phyloP scores from a whole-genome alignment of 2,329 filamentous ascomycete species.

The Pseudogymnoascus sp. region DNA sequence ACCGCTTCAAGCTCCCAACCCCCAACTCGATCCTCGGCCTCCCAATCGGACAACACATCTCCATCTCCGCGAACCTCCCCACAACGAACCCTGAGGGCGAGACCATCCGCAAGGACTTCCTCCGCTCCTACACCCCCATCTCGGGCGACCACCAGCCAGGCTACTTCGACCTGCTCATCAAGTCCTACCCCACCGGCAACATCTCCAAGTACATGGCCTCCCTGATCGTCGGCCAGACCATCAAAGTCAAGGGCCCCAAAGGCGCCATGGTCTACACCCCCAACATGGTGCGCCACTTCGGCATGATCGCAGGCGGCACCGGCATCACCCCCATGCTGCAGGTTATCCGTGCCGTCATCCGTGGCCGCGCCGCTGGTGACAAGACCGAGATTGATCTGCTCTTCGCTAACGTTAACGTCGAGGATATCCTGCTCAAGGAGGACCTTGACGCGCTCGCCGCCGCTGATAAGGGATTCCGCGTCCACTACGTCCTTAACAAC shows the following conservation, averaged over 20 bases:
- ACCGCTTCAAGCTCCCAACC: constrained; percentile 81
- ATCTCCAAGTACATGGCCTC: constrained; percentile 89
- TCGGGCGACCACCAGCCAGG: constrained; percentile 82
- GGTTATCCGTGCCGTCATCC: constrained; percentile 82
- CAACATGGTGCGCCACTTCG: constrained; percentile 93
- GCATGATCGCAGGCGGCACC: constrained; percentile 96
- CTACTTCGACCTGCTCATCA: constrained; percentile 94
- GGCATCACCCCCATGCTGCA: constrained; percentile 99
- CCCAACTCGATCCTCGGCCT: constrained; percentile 79
- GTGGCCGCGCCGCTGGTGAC: constrained; percentile 70
- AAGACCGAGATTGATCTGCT: constrained; percentile 86
- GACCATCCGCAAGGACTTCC: constrained; percentile 60
- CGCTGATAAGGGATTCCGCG: constrained; percentile 71
- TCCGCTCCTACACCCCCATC: constrained; percentile 88
- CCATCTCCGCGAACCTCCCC: constrained; percentile 69
- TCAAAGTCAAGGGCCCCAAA: constrained; percentile 90
- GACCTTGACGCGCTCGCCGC: constrained; percentile 73
- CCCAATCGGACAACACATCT: constrained; percentile 98
- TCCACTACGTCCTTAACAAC: constrained; percentile 96
- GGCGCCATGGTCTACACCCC: constrained; percentile 95
- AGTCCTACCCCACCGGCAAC: constrained; percentile 95
- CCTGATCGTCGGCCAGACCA: constrained; percentile 73
- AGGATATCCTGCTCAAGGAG: constrained; percentile 90
- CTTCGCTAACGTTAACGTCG: constrained; percentile 89
- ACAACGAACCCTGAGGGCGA: constrained; percentile 53